A percentile compares a stretch with the other conserved stretches of the same genome.
Conservation (phyloP, 768 basidiomycete species). For the Mycena vitilis region DNA sequence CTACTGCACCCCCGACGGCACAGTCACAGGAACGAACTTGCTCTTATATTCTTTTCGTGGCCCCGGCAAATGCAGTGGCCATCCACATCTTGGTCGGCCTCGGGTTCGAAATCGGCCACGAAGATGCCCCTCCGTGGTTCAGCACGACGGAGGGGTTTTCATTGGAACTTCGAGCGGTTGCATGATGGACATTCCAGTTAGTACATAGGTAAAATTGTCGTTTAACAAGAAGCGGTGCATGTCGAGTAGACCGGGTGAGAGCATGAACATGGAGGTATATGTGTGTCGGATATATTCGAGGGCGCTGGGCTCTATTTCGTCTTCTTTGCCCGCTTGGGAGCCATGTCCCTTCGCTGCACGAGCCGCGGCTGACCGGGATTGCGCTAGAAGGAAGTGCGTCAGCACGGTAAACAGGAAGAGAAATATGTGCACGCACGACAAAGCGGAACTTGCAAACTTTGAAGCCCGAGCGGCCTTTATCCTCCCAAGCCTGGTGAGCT, state of each 20-base stretch:
- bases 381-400: not conserved
- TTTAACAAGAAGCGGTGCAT: no score
- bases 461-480: slow-evolving; percentile 4
- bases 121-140: no score
- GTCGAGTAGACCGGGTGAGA: not conserved
- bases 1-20: no score
- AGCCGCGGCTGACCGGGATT: not conserved
- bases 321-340: not conserved
- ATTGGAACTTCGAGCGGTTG: no score
- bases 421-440: not conserved
- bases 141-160: no score
- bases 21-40: no score
- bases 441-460: slow-evolving; percentile 30
- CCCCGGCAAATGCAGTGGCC: no score
- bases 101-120: no score
- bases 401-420: not conserved
- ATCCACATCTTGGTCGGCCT: no score
- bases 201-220: no score
- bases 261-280: not conserved
- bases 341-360: not conserved
- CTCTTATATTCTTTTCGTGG: no score
- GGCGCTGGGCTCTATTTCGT: not conserved
- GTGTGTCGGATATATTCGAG: not conserved
- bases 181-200: no score
- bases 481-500: slow-evolving; percentile 17